Base-by-base conservation (phyloP, 805 yeast genomes). In the Pichia cabralensis region DNA sequence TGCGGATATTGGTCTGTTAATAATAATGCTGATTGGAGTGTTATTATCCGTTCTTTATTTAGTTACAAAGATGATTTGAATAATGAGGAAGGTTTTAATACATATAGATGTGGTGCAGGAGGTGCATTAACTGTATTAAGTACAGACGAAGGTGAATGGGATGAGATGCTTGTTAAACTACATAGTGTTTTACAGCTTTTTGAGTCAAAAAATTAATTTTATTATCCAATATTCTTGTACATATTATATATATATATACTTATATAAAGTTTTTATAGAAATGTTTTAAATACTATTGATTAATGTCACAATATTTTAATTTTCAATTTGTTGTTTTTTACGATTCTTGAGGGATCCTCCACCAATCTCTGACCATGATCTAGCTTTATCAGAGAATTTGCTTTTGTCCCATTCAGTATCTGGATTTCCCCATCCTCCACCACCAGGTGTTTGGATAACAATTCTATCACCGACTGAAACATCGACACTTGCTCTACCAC, bases 41-140 rank as follows among this genome's bases (percentile, higher is more conserved):
- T 92, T 6, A 74, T 86, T 27, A 92, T 92, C 38, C 67, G 99
- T 28, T 83, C 95, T 2, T 65, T 85, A 34, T 85, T 74, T 53
- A 71, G 71, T 38, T 82, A 84, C 52, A 50, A 60, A 17, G 60
- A 67, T 24, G 85, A 77, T 45, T 26, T 51, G 11, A 29, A 35
- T 13, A 31, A 30, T 10, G 31, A 29, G 1, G 49, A 47, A 5
- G 38, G 35, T 2, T 41, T 43, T 1, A 42, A 48, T 11, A 58
- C 60, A 3, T 92, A 95, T 94, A 65, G 85, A 42, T 73, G 89
- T 35, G 99, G 99, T 1, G 98, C 98, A 7, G 99, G 99, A 12
- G 99, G 99, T 4, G 99, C 97, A 13, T 76, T 92, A 29, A 92
- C 97, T 0, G 88, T 86, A 3, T 62, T 92, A 40, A 84, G 96